Percentiles rank a stretch among this genome's conserved stretches.
These are phyloP conservation scores for Geotrichum australiense DNA, from an alignment of 1,139 yeast genomes.

Conservation along the genomic window DNA sequence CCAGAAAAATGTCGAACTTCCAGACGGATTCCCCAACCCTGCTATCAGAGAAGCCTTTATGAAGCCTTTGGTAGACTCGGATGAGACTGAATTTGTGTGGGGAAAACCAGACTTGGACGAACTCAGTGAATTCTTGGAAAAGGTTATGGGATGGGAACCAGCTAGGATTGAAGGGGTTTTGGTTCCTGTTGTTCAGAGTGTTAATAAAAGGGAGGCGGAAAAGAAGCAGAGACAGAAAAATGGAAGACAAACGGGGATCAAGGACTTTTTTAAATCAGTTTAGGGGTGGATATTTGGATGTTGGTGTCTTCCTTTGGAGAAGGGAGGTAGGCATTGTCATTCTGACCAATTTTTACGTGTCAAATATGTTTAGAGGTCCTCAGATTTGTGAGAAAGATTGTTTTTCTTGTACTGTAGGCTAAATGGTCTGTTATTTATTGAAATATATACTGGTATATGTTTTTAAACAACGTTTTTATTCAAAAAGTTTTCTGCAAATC, in stretches of 20 bases:
- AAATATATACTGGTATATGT: too few relatives aligned
- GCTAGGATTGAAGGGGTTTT: conserved; percentile 86
- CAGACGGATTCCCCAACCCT: conserved; percentile 61
- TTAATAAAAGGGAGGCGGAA: too few relatives aligned
- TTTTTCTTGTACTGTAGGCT: too few relatives aligned
- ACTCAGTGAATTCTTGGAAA: conserved; percentile 41
- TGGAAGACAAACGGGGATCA: background rate
- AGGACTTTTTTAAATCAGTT: background rate
- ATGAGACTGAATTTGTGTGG: conserved; percentile 75
- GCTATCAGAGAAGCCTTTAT: conserved; percentile 67
- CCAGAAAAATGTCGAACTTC: conserved; percentile 50
- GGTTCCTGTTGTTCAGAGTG: conserved; percentile 78
- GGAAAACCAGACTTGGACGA: conserved; percentile 82
- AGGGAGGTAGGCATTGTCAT: too few relatives aligned
- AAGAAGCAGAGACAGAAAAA: background rate
- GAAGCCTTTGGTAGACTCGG: conserved; percentile 77
- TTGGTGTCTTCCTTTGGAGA: too few relatives aligned
- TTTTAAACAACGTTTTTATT: too few relatives aligned
- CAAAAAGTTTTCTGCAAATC: too few relatives aligned
- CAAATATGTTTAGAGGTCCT: too few relatives aligned
- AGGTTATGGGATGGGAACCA: background rate
- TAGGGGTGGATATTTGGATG: too few relatives aligned
- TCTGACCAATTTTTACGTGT: too few relatives aligned
- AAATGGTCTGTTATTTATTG: too few relatives aligned
- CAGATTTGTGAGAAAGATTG: too few relatives aligned